Evolutionary conservation across 176 grass and related monocot species (phyloP).

Genomic region (Musa itinerans): DNA sequence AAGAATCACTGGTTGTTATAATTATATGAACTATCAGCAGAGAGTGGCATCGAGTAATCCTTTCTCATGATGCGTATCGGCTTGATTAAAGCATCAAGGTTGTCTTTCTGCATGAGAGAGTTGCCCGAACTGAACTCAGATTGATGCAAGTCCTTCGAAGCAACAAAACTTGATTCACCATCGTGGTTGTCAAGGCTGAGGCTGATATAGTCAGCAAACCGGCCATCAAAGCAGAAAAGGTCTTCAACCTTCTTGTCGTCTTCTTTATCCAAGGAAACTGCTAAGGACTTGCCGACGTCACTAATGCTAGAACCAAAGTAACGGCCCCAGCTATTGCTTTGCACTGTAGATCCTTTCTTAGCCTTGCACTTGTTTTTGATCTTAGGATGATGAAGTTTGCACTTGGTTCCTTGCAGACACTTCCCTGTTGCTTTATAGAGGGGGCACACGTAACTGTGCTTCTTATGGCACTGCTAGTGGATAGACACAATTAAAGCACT

Average conservation of each 20-base stretch:
- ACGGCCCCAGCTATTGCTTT: slow-evolving; percentile 52
- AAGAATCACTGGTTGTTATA: background rate
- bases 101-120: slow-evolving; percentile 33
- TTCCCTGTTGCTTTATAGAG: slow-evolving; percentile 67
- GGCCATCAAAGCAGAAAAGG: slow-evolving; percentile 20
- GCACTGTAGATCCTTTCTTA: slow-evolving; percentile 27
- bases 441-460: slow-evolving; percentile 84
- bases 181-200: slow-evolving; percentile 27
- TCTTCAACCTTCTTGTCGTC: slow-evolving; percentile 25
- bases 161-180: background rate
- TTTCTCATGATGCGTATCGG: slow-evolving; percentile 70
- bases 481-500: slow-evolving; percentile 10
- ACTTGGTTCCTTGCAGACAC: slow-evolving; percentile 60
- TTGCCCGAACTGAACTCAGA: slow-evolving; percentile 26
- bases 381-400: slow-evolving; percentile 97
- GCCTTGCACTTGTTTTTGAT: slow-evolving; percentile 52
- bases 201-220: slow-evolving; percentile 43
- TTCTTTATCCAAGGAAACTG: slow-evolving; percentile 25
- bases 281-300: slow-evolving; percentile 15
- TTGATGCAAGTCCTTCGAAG: slow-evolving; percentile 6
- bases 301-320: slow-evolving; percentile 62
- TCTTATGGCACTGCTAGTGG: slow-evolving; percentile 83
- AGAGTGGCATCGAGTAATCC: slow-evolving; percentile 4
- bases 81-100: slow-evolving; percentile 67
- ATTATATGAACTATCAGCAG: slow-evolving; percentile 3